Evolutionary conservation across 1,284 basidiomycete genomes (phyloP).

Genomic region (Fomitiporia mediterranea): DNA sequence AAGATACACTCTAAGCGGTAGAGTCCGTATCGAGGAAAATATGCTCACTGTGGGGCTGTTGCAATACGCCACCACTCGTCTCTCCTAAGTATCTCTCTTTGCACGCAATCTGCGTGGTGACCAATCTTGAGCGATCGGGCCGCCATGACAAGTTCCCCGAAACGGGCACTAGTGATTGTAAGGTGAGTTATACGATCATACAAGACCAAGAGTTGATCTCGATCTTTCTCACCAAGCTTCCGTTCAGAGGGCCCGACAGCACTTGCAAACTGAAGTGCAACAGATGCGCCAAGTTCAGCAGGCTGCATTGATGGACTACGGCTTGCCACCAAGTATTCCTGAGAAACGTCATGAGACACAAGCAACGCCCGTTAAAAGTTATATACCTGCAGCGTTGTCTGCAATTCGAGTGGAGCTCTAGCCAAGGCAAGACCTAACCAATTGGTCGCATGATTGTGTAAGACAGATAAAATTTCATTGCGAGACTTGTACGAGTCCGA

Average conservation of each 20-base stretch:
- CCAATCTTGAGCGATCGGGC: conserved; percentile 70
- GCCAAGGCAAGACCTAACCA: conserved; percentile 88
- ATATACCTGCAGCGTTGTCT: conserved; percentile 82
- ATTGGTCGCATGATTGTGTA: conserved; percentile 68
- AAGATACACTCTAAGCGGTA: too few species aligned
- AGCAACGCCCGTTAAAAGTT: not conserved
- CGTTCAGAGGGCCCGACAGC: conserved; percentile 75
- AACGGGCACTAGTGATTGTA: conserved; percentile 49
- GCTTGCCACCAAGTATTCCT: conserved; percentile 82
- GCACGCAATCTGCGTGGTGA: conserved; percentile 78
- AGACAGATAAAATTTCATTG: conserved; percentile 75
- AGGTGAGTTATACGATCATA: not conserved
- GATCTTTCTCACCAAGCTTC: conserved; percentile 55
- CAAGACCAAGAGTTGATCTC: not conserved
- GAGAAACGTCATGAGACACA: not conserved
- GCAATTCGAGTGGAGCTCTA: conserved; percentile 88
- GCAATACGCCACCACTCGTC: conserved; percentile 73
- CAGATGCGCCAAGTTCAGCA: conserved; percentile 84
- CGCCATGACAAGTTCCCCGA: conserved; percentile 53
- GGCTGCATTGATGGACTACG: conserved; percentile 64
- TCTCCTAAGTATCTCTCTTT: conserved; percentile 88
- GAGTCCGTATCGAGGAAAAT: not conserved
- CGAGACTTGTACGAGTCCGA: conserved; percentile 86
- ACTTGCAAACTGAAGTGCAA: conserved; percentile 83
- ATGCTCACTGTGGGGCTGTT: conserved; percentile 45